Conservation (phyloP, 768 basidiomycete genomes). For the Pulveroboletus sp. region DNA sequence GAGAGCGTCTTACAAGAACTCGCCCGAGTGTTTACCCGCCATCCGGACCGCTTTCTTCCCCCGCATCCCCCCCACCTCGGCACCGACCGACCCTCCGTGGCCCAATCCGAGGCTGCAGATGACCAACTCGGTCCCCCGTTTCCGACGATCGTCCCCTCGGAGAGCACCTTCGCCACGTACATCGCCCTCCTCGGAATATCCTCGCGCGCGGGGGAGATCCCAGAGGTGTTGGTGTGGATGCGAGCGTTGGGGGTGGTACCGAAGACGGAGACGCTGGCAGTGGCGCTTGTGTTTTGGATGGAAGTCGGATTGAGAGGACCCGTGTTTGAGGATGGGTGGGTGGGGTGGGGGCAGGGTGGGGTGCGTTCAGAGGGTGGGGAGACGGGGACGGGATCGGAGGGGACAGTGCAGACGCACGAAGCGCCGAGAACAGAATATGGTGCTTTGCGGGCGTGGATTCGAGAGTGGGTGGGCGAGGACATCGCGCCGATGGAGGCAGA, state of each 20-base stretch:
- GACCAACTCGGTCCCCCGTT: conserved; percentile 17
- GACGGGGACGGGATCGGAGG: too few species aligned
- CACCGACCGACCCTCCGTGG: conserved; percentile 5
- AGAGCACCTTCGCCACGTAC: conserved; percentile 53
- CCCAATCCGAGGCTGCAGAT: background rate
- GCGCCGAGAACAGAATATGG: conserved; percentile 21
- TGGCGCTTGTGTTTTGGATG: conserved; percentile 67
- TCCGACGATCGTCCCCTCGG: conserved; percentile 45
- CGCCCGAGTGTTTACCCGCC: conserved; percentile 9
- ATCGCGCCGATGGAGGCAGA: conserved; percentile 42
- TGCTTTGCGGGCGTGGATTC: conserved; percentile 45
- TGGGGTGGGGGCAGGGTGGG: conserved; percentile 9
- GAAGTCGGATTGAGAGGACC: conserved; percentile 66
- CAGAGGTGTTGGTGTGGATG: conserved; percentile 75
- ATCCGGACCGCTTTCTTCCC: conserved; percentile 15
- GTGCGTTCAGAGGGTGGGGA: too few species aligned
- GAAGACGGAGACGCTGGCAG: conserved; percentile 50
- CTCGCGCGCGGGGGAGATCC: conserved; percentile 55
- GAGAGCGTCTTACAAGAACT: conserved; percentile 22
- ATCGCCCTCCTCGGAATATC: conserved; percentile 58
- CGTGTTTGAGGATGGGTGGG: conserved; percentile 46
- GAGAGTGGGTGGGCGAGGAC: conserved; percentile 53
- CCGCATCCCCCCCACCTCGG: background rate
- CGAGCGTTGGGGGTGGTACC: conserved; percentile 52
- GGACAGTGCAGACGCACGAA: too few species aligned